Evolutionary conservation across 2,329 filamentous ascomycete genomes (phyloP), one percentile per base, ranked within the genome.

Genomic region (Simplicillium aogashimaense): DNA sequence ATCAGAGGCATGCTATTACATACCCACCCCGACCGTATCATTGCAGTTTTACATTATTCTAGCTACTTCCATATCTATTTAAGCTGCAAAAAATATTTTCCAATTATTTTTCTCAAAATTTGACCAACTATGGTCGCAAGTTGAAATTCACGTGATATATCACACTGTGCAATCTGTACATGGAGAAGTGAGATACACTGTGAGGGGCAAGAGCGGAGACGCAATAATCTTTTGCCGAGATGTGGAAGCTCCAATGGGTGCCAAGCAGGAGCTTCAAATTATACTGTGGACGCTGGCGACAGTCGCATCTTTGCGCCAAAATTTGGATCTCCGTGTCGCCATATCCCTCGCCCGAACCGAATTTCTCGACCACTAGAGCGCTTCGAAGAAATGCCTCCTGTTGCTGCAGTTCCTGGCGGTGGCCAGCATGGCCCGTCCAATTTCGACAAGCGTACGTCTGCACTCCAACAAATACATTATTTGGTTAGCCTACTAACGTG

Each of bases 401-500:
- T 67, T 43, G 56, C 63, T 36, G 53, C 58, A 29, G 56, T 65
- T 29, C 55, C 58, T 38, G 48, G 47, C 33, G 58, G 57, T 43
- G 61, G 61, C 56, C 63, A 62, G 45, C 60, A 64, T 51, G 72
- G 69, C 48, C 70, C 66, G 25, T 74, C 71, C 35, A 70, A 64
- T 43, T 55, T 72, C 45, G 73, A 77, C 56, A 77, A 77, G 62
- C 59, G 73, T 76, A 66, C 43, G 55, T 40, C 10, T 37, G 16
- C 42, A 43, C 44, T 44, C 48, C 45, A 55, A 49, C 20, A 25
- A 9, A 25, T 25, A 5, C 20, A 25, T 5, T 25, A 9, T 25
- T 25, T 25, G 20, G 20, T n/a, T 25, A 25, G 20, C 20, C 20
- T 51, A 40, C 50, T 38, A 39, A 44, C 37, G 3, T 5, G 44